Base-by-base conservation (phyloP, 352 stramenopile species). In the Globisporangium radiosum region DNA sequence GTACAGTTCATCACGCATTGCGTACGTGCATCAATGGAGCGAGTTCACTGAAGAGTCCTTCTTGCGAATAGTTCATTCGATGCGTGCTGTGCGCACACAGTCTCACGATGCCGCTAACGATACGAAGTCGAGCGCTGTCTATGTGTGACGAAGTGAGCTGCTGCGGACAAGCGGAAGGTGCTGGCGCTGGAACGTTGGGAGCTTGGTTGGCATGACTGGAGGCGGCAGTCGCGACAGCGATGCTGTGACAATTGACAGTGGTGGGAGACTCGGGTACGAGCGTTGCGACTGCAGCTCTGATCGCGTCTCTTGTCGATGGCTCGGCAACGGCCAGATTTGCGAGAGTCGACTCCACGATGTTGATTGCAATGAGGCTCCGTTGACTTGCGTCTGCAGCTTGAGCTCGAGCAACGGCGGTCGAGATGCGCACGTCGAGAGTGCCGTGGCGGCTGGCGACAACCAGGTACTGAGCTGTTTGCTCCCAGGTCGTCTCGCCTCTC, bases 401-500 rank as follows among this genome's bases (percentile, higher is more conserved):
- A 10, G 40, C 40, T 11, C 7, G 40, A 11, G 40, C 40, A 44
- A 10, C 10, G 1, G 40, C 40, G 40, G 10, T 44, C 40, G 40
- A 10, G 10, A 44, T 11, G 40, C 40, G 7, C 7, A 44, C 10
- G 10, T 44, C 40, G 10, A 10, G 7, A 11, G 40, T 44, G 40
- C 0, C 40, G 10, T 44, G 10, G 7, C 40, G 10, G 40, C 10
- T 11, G 40, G 40, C 44, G 7, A 19, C 44, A 7, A 25, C 15
- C 6, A 6, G 15, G 7, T n/a, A 7, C 44, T n/a, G 10, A 7
- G 15, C 13, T 6, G 13, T n/a, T 49, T 3, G n/a, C 17, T 56
- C 7, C 15, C 10, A 33, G 38, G 9, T 37, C 15, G 38, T 33
- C 48, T 52, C 47, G 47, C 66, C 62, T 72, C 63, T 25, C 72